Evolutionary conservation across 2,329 filamentous ascomycete species (phyloP), one percentile per base, ranked within the genome.

Genomic region (Pseudogymnoascus sp.): DNA sequence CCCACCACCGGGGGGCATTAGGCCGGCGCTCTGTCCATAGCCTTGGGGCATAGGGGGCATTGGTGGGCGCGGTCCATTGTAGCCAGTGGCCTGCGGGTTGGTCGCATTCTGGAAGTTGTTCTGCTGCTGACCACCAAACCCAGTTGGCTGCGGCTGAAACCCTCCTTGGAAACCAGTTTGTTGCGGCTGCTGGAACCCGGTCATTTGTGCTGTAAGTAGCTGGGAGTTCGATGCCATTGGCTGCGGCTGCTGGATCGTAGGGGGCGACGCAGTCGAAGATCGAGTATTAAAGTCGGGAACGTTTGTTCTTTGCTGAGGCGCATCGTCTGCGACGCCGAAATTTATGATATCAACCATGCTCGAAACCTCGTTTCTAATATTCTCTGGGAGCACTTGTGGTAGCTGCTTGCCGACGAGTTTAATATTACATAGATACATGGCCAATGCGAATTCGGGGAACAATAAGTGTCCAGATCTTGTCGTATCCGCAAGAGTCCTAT

Each of bases 311-410:
- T 76, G 69, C 29, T 78, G 77, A 41, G 75, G 74, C 39, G 78
- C 78, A 29, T 93, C 88, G 67, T 99, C 94, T 0, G 85, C 86
- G 23, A 97, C 84, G 68, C 88, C 91, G 73, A 99, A 99, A 64
- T 92, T 96, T 72, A 99, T 99, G 63, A 99, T 99, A 72, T 99
- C 94, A 41, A 99, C 94, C 92, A 99, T 97, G 76, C 94, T 96
- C 3, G 93, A 97, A 16, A 99, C 94, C 75, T 99, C 94, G 70
- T 99, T 99, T 78, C 87, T 89, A 67, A 99, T 87, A 64, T 85
- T 88, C 33, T 97, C 92, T 0, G 94, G 94, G 8, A 99, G 80
- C 5, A 73, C 75, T 1, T 81, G 72, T 0, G 94, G 94, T 23
- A 99, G 76, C 0, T 87, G 80, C 75, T 96, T 96, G 64, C 92